Evolutionary conservation across 1,139 yeast species (phyloP), one percentile per base, ranked within the genome.

Genomic region (Nematodospora anomalae): DNA sequence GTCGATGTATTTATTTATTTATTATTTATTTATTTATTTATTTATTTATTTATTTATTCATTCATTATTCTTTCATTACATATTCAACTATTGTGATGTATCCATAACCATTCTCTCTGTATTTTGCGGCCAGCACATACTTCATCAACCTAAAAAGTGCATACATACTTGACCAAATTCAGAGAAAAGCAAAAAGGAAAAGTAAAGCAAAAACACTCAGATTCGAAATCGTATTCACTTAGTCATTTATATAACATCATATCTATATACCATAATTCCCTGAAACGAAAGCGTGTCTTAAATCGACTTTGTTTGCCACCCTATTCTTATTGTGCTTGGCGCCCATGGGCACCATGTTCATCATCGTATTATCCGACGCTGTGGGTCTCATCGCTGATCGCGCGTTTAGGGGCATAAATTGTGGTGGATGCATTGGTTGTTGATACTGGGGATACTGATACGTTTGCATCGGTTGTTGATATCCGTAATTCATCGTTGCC

Each of bases 271-370:
- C 76, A 51, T 68, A 71, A 28, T 58, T 55, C 1, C 69, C 68
- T 35, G 62, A 66, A 37, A 61, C 60, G 38, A 71, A 61, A 1
- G 74, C 75, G 8, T 71, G 67, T 36, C 76, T 55, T 37, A 71
- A 51, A 30, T 60, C 56, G 2, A 71, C 75, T 41, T 67, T 67
- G 41, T 66, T 66, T 10, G 58, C 48, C 14, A 51, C 54, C 24
- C 52, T 48, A 43, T 69, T 68, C 52, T 69, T 70, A 41, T 65
- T 57, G 45, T 49, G 54, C 39, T 52, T 60, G 15, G 53, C 61
- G 3, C 62, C 69, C 6, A 54, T 41, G 8, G 76, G 76, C 54
- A 68, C 60, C 32, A 58, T 58, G 57, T 57, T 58, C 58, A 59
- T 57, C 59, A 69, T 55, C 1, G 71, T 58, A 38, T 28, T 28